phyloP scores from a whole-genome alignment of 306 rosid species.

The Potentilla sterilis region DNA sequence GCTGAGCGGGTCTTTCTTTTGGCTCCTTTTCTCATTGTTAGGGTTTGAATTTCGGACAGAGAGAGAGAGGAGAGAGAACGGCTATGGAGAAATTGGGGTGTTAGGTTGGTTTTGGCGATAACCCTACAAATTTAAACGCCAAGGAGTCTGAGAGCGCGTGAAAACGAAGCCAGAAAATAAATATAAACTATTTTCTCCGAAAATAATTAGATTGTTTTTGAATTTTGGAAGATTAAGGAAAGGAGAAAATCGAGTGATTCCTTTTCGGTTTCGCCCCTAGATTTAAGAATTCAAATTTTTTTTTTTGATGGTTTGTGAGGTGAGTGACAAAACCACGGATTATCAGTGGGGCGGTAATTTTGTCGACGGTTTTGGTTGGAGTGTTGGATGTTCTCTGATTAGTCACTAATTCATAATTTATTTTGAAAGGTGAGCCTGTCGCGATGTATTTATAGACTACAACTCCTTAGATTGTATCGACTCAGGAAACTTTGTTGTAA shows the following conservation, averaged over 20 bases:
- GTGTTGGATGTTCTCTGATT: background rate
- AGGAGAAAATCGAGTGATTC: background rate
- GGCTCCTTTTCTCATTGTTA: conserved; percentile 46
- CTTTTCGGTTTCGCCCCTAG: background rate
- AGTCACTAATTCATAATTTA: background rate
- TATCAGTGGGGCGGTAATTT: background rate
- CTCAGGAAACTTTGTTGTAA: background rate
- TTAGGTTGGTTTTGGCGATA: background rate
- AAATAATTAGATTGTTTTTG: background rate
- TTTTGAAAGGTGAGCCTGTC: accelerated
- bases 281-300: background rate
- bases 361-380: background rate
- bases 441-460: background rate
- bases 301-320: background rate
- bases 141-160: background rate
- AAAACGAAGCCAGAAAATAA: background rate
- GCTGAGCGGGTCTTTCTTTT: conserved; percentile 47
- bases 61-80: background rate
- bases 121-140: background rate
- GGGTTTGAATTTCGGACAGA: background rate
- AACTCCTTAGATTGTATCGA: background rate
- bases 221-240: background rate
- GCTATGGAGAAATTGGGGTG: background rate
- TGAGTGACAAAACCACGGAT: background rate
- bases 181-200: background rate